phyloP scores from a whole-genome alignment of 768 basidiomycete species.

The Lentinula sp. region DNA sequence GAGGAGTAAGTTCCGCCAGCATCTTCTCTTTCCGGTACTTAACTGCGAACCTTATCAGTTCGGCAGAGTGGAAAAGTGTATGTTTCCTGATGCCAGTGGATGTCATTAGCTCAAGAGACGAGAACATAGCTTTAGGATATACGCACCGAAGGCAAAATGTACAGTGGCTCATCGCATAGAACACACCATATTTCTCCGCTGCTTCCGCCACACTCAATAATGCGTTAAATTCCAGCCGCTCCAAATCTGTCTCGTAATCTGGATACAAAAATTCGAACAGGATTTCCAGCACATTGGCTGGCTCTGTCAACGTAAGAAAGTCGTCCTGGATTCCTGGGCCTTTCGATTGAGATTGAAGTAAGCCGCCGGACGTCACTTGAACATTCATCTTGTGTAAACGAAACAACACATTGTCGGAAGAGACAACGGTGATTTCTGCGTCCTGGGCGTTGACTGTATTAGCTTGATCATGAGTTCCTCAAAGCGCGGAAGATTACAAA shows the following conservation, averaged over 20 bases:
- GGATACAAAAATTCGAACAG: conserved; percentile 3
- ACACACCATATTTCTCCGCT: conserved; percentile 1
- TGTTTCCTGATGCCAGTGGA: not conserved
- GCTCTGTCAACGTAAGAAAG: not conserved
- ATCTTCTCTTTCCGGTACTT: not conserved
- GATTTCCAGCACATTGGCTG: not conserved
- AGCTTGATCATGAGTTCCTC: not conserved
- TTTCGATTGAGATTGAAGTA: not conserved
- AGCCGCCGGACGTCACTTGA: not conserved
- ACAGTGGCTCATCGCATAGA: conserved; percentile 3
- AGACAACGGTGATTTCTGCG: conserved; percentile 2
- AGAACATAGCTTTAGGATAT: not conserved
- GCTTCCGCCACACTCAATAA: not conserved
- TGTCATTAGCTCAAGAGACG: not conserved
- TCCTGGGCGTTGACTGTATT: not conserved
- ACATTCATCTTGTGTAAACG: conserved; percentile 1
- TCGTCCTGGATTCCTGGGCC: not conserved
- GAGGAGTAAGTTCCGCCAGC: not conserved
- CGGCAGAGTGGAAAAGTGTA: not conserved
- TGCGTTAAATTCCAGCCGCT: not conserved
- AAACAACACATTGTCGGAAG: not conserved
- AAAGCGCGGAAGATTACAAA: not conserved
- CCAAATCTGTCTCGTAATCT: conserved; percentile 1
- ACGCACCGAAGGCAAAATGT: not conserved
- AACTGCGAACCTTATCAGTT: not conserved